Conservation (phyloP, 1,284 basidiomycete genomes). For the Pisolithus thermaeus region DNA sequence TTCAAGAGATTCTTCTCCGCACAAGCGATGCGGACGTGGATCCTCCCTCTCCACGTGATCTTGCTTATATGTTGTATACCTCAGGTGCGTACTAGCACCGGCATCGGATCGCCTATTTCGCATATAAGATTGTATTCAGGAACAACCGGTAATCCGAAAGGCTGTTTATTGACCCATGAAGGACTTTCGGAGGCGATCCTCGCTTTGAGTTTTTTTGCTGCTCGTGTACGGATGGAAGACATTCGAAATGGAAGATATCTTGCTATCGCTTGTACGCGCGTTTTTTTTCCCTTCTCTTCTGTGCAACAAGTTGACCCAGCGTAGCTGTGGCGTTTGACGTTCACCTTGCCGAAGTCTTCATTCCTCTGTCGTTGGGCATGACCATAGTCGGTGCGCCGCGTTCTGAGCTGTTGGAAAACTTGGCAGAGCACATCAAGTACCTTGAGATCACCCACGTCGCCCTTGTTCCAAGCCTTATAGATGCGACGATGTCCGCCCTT, state of each 20-base stretch:
- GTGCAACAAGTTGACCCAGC: conserved; percentile 1
- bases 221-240: conserved; percentile 32
- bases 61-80: conserved; percentile 49
- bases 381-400: conserved; percentile 40
- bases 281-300: neutral
- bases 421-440: conserved; percentile 37
- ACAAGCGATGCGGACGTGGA: conserved; percentile 30
- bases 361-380: conserved; percentile 41
- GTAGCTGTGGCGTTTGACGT: conserved; percentile 47
- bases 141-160: conserved; percentile 52
- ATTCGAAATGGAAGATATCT: conserved; percentile 36
- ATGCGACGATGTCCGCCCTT: conserved; percentile 42
- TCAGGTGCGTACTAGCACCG: conserved; percentile 32
- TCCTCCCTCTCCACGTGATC: conserved; percentile 27
- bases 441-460: conserved; percentile 47
- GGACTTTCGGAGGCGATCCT: conserved; percentile 41
- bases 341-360: conserved; percentile 42
- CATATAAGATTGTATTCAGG: conserved; percentile 25
- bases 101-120: neutral
- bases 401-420: conserved; percentile 41
- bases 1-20: conserved; percentile 22
- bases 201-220: conserved; percentile 36
- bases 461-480: conserved; percentile 50
- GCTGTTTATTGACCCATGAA: conserved; percentile 46
- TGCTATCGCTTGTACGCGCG: conserved; percentile 38